Evolutionary conservation across 2,329 filamentous ascomycete species (phyloP), one percentile per base, ranked within the genome.

Genomic region (Xylariaceae sp.): DNA sequence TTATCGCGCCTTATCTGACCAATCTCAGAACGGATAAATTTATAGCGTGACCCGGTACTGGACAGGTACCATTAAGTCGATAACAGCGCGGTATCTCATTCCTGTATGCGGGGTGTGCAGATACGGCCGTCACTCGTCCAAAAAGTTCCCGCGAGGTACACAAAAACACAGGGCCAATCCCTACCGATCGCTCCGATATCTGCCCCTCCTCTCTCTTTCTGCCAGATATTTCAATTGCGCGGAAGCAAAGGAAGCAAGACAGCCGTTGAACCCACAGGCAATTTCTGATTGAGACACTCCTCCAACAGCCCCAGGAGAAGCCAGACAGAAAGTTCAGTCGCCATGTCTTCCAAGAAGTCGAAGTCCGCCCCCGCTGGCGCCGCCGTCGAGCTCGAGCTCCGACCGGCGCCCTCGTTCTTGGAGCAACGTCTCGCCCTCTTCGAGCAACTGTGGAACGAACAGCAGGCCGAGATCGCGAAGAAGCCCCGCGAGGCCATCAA

Each of bases 401-500:
- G 62, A 15, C 62, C 62, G 9, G 62, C 62, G 7, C 60, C 62
- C 2, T 55, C 57, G 56, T 80, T 97, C 53, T 97, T 97, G 77
- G 89, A 97, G 73, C 86, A 88, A 73, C 81, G 97, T 66, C 95
- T 65, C 42, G 49, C 61, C 4, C 57, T 65, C 9, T 65, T 65
- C 57, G 61, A 65, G 30, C 61, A 60, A 56, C 57, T 65, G 17
- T 65, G 57, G 63, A 30, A 11, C 42, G 61, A 59, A 47, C 59
- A 62, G 39, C 49, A 51, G 7, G 17, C 56, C 5, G 3, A 45
- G 9, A n/a, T 50, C 15, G 81, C 85, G 66, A 74, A 76, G 68
- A 88, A 88, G 76, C 86, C 89, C 45, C 87, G 87, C 67, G 86
- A 90, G 70, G 80, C 86, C 64, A 93, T 93, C 73, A 84, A 81